Conservation (phyloP, 768 basidiomycete species). For the Termitomyces sp. region DNA sequence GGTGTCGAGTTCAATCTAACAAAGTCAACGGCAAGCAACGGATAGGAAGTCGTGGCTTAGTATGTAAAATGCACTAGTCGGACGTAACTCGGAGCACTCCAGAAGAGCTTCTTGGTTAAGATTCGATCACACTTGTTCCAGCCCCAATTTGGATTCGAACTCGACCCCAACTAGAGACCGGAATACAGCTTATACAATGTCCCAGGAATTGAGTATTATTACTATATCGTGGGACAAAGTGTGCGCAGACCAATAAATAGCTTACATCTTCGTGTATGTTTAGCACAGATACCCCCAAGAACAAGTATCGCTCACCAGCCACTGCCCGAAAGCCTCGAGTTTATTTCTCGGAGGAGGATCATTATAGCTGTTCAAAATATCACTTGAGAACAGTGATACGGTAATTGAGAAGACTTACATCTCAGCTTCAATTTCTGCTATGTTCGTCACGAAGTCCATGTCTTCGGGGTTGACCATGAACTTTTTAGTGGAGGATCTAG, state of each 20-base stretch:
- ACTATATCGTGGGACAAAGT: not conserved
- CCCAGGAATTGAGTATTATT: not conserved
- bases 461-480: conserved; percentile 50
- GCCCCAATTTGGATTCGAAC: not conserved
- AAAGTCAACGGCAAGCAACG: not conserved
- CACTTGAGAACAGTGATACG: not conserved
- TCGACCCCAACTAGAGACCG: not conserved
- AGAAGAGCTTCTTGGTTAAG: not conserved
- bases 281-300: not conserved
- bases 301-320: conserved; percentile 58
- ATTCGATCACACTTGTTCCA: not conserved
- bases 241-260: not conserved
- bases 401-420: conserved; percentile 33
- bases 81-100: too few relatives aligned
- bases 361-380: conserved; percentile 43
- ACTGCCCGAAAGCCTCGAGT: conserved; percentile 71
- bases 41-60: not conserved
- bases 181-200: not conserved
- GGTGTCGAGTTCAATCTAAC: too few relatives aligned
- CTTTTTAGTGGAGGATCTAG: conserved; percentile 53
- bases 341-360: conserved; percentile 71
- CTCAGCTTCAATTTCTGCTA: conserved; percentile 69
- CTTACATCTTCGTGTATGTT: conserved; percentile 1
- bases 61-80: too few relatives aligned
- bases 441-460: conserved; percentile 82